These are phyloP conservation scores for Astragalus glycyphyllos DNA, from an alignment of 306 rosid genomes.

Conservation along the genomic window DNA sequence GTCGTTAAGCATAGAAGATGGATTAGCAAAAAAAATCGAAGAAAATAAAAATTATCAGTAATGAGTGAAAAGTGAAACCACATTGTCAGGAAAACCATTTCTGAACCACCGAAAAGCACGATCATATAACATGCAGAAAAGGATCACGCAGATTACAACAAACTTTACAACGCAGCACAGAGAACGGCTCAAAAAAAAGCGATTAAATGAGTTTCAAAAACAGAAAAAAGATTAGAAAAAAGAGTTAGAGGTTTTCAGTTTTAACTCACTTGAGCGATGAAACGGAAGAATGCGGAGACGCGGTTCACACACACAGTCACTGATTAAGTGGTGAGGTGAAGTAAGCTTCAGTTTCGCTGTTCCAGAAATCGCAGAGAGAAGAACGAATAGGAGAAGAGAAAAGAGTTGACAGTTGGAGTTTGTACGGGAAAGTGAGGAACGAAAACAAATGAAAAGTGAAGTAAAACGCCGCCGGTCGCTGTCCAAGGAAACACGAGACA, in stretches of 20 bases:
- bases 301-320: neutral
- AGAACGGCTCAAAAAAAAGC: neutral
- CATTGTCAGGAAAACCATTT: conserved; percentile 54
- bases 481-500: conserved; percentile 40
- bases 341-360: conserved; percentile 7
- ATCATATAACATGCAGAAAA: conserved; percentile 56
- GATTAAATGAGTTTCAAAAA: conserved; percentile 26
- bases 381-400: neutral
- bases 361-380: neutral
- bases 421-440: neutral
- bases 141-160: conserved; percentile 37
- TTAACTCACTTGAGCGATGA: neutral
- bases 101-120: conserved; percentile 35
- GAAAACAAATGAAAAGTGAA: neutral
- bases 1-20: neutral
- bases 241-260: neutral
- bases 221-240: neutral
- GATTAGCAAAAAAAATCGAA: conserved; percentile 4
- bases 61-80: conserved; percentile 43
- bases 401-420: conserved; percentile 4
- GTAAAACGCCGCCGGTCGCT: conserved; percentile 50
- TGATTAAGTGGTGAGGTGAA: neutral
- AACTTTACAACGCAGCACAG: neutral
- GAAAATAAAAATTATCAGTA: conserved; percentile 34
- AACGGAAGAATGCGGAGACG: conserved; percentile 15